Evolutionary conservation across 257 asterid species (phyloP), one percentile per base, ranked within the genome.

Genomic region (Solanum acaule): DNA sequence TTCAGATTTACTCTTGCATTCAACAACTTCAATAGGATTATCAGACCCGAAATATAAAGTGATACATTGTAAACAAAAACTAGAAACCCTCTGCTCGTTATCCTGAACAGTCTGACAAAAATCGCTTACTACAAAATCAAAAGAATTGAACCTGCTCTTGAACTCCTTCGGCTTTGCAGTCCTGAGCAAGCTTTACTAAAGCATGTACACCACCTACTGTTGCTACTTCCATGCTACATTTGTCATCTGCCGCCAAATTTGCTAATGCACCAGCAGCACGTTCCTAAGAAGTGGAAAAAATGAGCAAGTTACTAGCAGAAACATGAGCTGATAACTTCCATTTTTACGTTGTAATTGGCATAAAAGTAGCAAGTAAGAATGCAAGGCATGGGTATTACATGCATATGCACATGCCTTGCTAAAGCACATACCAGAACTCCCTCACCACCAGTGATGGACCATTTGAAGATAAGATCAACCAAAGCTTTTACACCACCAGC

Each of bases 241-340:
- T 95, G 87, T 96, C 98, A 90, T 96, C 99, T 75, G 99, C 99
- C 22, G 99, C 98, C 91, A 96, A 90, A 91, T 96, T 96, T 29
- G 99, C 99, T 86, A 96, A 88, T 46, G 98, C 98, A 72, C 98
- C 98, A 90, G 98, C 98, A 0, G 98, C 98, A 76, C 98, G 98
- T 90, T 96, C 99, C 99, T 96, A 91, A 88, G 68, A 81, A 13
- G 70, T 81, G 42, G 68, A 14, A 16, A 81, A 81, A 10, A 29
- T 78, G 79, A 83, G 68, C 81, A 88, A 90, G 42, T 18, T 49
- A 82, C 31, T 46, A 4, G 38, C 83, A 86, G 73, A 35, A 86
- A 86, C 59, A 65, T 67, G 70, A 46, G n/a, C 65, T 71, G 44
- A 65, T 4, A 29, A 42, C 27, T 29, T 38, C 13, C 35, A 59